Percentiles rank a stretch among this genome's conserved stretches.
Evolutionary conservation across 345 rosid genomes (phyloP).

Genomic region (Kernera saxatilis): DNA sequence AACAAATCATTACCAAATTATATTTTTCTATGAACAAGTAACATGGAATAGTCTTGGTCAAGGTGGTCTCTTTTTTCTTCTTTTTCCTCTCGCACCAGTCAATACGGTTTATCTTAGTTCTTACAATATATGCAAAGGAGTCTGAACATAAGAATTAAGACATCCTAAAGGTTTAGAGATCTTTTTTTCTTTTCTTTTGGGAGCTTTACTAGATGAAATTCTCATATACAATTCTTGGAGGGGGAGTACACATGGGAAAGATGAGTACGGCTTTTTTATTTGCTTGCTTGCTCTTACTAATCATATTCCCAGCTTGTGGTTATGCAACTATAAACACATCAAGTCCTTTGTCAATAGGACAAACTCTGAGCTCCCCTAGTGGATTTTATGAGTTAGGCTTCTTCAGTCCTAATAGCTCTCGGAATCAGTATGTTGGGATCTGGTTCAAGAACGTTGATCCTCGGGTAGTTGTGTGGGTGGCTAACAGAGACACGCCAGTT

Average conservation of each 20-base stretch:
- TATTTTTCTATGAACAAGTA: no score
- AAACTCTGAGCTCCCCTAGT: constrained; percentile 25
- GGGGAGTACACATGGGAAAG: background rate
- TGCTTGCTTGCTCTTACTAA: constrained; percentile 4
- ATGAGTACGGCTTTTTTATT: constrained; percentile 8
- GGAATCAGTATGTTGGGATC: constrained; percentile 38
- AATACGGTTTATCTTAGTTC: no score
- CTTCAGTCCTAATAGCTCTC: constrained; percentile 27
- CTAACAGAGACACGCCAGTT: constrained; percentile 23
- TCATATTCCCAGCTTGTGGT: constrained; percentile 6
- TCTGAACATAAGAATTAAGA: no score
- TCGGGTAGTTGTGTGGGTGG: constrained; percentile 36
- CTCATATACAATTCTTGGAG: no score
- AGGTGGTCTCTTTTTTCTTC: no score
- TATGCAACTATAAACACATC: constrained; percentile 23
- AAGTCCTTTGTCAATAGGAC: constrained; percentile 22
- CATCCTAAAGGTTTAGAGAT: no score
- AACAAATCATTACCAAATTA: no score
- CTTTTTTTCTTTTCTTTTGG: no score
- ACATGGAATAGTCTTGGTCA: no score
- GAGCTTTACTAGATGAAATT: no score
- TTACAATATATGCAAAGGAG: no score
- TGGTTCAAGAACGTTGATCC: constrained; percentile 34
- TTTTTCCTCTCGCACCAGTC: no score
- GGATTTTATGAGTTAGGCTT: constrained; percentile 35